Percentiles rank a stretch among this genome's conserved stretches.
These are phyloP conservation scores for Yamadazyma sp. DNA, from an alignment of 805 yeast genomes.

Conservation along the genomic window DNA sequence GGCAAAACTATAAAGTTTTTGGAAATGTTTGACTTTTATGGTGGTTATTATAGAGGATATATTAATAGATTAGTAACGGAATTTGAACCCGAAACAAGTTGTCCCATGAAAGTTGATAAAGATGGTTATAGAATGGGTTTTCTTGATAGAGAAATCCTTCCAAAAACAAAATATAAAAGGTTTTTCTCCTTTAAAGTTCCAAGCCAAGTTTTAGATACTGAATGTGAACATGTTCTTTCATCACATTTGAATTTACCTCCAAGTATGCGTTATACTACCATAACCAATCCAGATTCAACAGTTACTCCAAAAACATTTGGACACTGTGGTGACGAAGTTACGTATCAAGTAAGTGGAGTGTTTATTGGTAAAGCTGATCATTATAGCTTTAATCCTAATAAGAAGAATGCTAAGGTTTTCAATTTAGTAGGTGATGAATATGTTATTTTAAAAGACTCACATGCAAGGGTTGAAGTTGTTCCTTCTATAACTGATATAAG, in stretches of 20 bases:
- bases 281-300: no score
- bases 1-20: conserved; percentile 32
- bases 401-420: conserved; percentile 21
- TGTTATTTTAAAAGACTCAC: conserved; percentile 32
- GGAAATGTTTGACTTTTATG: conserved; percentile 50
- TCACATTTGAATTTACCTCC: conserved; percentile 37
- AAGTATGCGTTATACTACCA: conserved; percentile 26
- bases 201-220: conserved; percentile 31
- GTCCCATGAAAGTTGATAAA: conserved; percentile 3
- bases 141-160: neutral
- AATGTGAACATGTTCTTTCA: conserved; percentile 31
- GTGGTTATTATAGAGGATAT: conserved; percentile 44
- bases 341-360: conserved; percentile 33
- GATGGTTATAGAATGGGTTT: conserved; percentile 7
- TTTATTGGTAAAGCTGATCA: conserved; percentile 37
- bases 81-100: conserved; percentile 6
- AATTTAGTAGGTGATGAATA: conserved; percentile 39
- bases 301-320: conserved; percentile 35
- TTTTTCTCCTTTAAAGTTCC: conserved; percentile 43
- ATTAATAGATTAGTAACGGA: conserved; percentile 33
- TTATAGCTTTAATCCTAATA: conserved; percentile 21
- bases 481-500: conserved; percentile 8
- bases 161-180: conserved; percentile 25
- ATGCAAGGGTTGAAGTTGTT: conserved; percentile 1
- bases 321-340: conserved; percentile 21